Base-by-base conservation (phyloP, 2,329 filamentous ascomycete species). In the Podosphaera xanthii region DNA sequence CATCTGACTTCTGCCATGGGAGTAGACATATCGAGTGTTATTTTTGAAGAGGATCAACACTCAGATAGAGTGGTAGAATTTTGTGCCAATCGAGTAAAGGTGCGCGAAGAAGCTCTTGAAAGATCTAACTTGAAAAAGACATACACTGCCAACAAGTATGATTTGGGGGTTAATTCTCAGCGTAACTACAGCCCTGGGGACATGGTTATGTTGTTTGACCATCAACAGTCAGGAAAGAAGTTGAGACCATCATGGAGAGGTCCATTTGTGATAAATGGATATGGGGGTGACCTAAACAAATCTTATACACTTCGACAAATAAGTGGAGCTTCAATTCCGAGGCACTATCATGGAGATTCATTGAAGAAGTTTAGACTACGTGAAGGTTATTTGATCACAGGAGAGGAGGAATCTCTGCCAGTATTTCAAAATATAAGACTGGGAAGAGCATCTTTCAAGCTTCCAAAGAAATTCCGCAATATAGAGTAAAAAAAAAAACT, bases 171-270 rank as follows among this genome's bases (percentile, higher is more conserved):
- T 5, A 35, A 8, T 6, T 34, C 31, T 33, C 50, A 12, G 5
- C 10, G 5, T 8, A 53, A 14, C 5, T 53, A 33, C 30, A 53
- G 36, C 40, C 44, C 55, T 2, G 55, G 40, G 22, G 33, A 46
- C 10, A 8, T 58, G 8, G 54, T 57, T 10, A 42, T 57, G 12
- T 33, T 57, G 36, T 57, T 57, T 57, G 54, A 57, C 54, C 54
- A 57, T 7, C 12, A 40, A 44, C 40, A 14, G 36, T 4, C 54
- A 42, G 54, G 54, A 3, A 57, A 57, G n/a, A 57, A 33, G 54
- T 33, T 57, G n/a, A 42, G 9, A 8, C 54, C 40, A 8, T n/a
- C 34, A 8, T 57, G 54, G 34, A 42, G 54, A 42, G 54, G 54
- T 3, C 54, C 54, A 42, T 57, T 57, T 44, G 54, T 42, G n/a